A percentile compares a stretch with the other conserved stretches of the same genome.
Evolutionary conservation across 2,329 filamentous ascomycete genomes (phyloP).

Genomic region (Sporothrix pallida): DNA sequence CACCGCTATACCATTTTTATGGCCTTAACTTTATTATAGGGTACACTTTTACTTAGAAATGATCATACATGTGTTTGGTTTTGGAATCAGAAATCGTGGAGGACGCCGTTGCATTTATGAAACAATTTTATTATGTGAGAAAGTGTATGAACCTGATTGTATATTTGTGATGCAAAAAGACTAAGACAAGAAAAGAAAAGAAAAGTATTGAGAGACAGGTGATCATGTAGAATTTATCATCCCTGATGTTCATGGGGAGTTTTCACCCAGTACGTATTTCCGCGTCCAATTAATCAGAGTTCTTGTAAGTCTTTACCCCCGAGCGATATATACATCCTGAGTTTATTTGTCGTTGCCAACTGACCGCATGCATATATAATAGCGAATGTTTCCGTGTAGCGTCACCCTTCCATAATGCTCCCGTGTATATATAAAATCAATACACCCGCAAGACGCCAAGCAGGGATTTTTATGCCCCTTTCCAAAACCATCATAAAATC

Average conservation of each 20-base stretch:
- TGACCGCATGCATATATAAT: background rate
- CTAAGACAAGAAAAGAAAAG: background rate
- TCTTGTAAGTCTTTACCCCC: background rate
- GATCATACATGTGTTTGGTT: constrained; percentile 17
- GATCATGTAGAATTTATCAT: background rate
- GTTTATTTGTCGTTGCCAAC: background rate
- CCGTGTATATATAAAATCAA: background rate
- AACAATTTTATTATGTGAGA: background rate
- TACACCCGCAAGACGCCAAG: background rate
- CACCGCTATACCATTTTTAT: background rate
- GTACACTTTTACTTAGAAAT: constrained; percentile 11
- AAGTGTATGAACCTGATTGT: background rate
- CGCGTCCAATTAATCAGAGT: background rate
- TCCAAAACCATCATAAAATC: background rate
- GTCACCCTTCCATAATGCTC: background rate
- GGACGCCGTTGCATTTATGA: too few relatives aligned
- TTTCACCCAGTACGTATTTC: too few relatives aligned
- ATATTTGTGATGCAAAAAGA: background rate
- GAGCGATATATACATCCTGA: background rate
- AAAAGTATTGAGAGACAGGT: too few relatives aligned
- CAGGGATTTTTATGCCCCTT: background rate
- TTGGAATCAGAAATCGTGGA: background rate
- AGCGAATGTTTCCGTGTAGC: background rate
- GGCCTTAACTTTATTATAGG: background rate
- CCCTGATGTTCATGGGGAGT: background rate